Percentiles rank a stretch among this genome's conserved stretches.
Evolutionary conservation across 2,329 filamentous ascomycete species (phyloP).

Genomic region (Colletotrichum lindemuthianum): DNA sequence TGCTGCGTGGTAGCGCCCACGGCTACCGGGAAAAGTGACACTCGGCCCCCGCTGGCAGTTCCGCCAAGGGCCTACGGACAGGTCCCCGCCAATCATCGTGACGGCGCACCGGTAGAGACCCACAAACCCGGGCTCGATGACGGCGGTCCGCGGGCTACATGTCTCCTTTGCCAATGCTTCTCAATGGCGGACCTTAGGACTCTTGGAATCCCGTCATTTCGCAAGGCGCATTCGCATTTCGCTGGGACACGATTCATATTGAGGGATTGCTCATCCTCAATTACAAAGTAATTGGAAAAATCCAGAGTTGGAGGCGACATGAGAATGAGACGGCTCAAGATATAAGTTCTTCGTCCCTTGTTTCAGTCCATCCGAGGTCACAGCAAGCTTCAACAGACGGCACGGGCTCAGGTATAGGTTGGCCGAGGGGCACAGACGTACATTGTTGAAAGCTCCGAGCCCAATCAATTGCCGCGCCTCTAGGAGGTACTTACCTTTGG

Average conservation of each 20-base stretch:
- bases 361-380: background rate
- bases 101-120: background rate
- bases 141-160: slow-evolving; percentile 5
- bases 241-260: background rate
- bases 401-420: too few species aligned
- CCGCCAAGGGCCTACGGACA: slow-evolving; percentile 9
- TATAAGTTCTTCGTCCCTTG: slow-evolving; percentile 24
- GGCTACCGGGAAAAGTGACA: background rate
- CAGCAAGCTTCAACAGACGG: background rate
- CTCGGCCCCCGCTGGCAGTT: slow-evolving; percentile 15
- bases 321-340: background rate
- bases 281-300: slow-evolving; percentile 1
- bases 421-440: too few species aligned
- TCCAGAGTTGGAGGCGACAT: background rate
- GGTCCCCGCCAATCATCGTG: slow-evolving; percentile 10
- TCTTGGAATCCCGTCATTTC: background rate
- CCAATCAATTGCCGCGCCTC: too few species aligned
- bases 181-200: slow-evolving; percentile 9
- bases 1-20: too few species aligned
- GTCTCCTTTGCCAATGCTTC: background rate
- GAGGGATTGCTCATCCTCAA: background rate
- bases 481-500: too few species aligned
- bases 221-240: background rate
- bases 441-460: too few species aligned
- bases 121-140: background rate